These are phyloP conservation scores for Triticum timopheevii DNA, from an alignment of 176 grass and related monocot species.

Conservation along the genomic window DNA sequence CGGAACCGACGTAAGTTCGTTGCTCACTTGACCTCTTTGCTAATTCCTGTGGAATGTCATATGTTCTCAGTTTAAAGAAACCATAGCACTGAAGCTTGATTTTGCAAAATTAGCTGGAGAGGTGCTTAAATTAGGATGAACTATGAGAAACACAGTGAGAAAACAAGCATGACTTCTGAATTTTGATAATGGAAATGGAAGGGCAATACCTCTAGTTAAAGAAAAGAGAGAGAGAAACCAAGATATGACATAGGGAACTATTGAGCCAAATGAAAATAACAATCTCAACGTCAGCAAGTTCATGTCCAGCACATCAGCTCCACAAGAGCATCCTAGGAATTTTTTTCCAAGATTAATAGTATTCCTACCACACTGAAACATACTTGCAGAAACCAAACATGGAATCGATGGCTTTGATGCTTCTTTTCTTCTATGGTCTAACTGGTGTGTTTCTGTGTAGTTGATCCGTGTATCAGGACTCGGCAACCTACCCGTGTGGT, in stretches of 20 bases:
- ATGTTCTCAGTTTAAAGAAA: background rate
- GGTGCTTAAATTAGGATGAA: background rate
- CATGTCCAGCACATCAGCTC: background rate
- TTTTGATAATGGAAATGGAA: too few relatives aligned
- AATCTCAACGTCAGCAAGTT: background rate
- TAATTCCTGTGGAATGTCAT: background rate
- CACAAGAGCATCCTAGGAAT: background rate
- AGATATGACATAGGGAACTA: background rate
- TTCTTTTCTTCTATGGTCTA: background rate
- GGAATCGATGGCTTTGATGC: background rate
- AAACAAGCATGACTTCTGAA: background rate
- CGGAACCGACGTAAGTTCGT: constrained; percentile 36
- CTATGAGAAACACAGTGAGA: background rate
- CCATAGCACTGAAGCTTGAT: background rate
- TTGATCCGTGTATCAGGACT: constrained; percentile 77
- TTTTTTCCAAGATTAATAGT: background rate
- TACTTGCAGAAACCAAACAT: constrained; percentile 9
- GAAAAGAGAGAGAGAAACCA: too few relatives aligned
- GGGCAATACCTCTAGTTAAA: too few relatives aligned
- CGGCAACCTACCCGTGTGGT: constrained; percentile 78
- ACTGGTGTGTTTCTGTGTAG: constrained; percentile 39
- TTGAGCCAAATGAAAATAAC: background rate
- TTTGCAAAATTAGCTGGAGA: background rate
- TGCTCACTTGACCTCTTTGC: background rate
- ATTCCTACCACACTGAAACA: background rate